Evolutionary conservation across 371 early-diverging fungal genomes (phyloP).

Genomic region (Circinella minor): DNA sequence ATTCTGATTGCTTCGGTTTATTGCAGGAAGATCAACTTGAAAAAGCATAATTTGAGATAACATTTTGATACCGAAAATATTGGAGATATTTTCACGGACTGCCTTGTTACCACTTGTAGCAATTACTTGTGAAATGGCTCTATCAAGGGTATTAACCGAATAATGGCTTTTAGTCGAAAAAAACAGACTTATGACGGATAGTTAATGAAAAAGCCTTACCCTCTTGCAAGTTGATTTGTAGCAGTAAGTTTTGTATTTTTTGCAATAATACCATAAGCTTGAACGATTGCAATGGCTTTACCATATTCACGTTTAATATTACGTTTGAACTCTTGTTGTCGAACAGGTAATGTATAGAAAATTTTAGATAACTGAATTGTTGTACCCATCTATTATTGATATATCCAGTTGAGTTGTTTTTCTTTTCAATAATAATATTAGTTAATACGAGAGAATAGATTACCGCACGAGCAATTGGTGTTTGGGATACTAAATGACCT

Average conservation of each 20-base stretch:
- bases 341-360: constrained; percentile 90
- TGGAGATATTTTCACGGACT: constrained; percentile 72
- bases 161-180: too few species aligned
- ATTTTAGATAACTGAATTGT: constrained; percentile 79
- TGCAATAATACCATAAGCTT: constrained; percentile 85
- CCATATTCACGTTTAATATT: constrained; percentile 82
- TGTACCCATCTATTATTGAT: constrained; percentile 69
- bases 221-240: constrained; percentile 68
- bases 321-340: constrained; percentile 84
- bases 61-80: constrained; percentile 75
- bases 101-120: constrained; percentile 65
- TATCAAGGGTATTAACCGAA: not conserved
- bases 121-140: constrained; percentile 32
- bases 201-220: constrained; percentile 37
- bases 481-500: constrained; percentile 55
- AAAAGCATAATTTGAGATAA: constrained; percentile 61
- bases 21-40: constrained; percentile 36
- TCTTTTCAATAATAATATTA: not conserved
- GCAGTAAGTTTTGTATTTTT: constrained; percentile 69
- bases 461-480: constrained; percentile 54
- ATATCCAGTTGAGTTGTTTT: too few species aligned
- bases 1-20: not conserved
- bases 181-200: too few species aligned
- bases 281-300: constrained; percentile 80
- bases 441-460: not conserved